These are phyloP conservation scores for Hypoxylon rickii DNA, from an alignment of 495 filamentous ascomycete genomes.

Conservation along the genomic window DNA sequence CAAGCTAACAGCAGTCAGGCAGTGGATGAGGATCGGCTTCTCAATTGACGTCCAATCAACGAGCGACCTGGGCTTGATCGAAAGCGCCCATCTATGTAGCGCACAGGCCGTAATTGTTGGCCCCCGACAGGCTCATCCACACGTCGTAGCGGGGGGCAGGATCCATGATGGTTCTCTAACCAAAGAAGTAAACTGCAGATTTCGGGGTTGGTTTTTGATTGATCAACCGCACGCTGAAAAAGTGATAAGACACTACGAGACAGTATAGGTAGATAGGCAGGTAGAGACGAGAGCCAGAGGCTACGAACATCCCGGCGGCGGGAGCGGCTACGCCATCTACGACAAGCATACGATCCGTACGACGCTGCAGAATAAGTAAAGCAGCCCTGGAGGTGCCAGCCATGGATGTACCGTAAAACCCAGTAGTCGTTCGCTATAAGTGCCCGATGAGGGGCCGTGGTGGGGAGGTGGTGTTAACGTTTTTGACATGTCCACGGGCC, in stretches of 20 bases:
- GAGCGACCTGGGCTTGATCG: constrained; percentile 25
- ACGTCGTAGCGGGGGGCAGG: constrained; percentile 25
- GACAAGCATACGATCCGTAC: constrained; percentile 3
- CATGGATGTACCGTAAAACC: constrained; percentile 3
- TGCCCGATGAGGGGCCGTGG: constrained; percentile 18
- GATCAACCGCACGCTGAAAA: constrained; percentile 6
- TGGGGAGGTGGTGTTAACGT: constrained; percentile 26
- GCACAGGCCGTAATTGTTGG: constrained; percentile 34
- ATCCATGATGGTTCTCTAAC: constrained; percentile 12
- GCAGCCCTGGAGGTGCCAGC: background rate
- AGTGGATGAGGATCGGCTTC: constrained; percentile 32
- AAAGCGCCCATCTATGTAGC: constrained; percentile 29
- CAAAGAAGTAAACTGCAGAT: constrained; percentile 15
- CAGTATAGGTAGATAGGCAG: background rate
- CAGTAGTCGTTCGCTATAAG: background rate
- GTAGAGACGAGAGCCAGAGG: background rate
- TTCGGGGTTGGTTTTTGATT: constrained; percentile 15
- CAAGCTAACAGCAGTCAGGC: constrained; percentile 26
- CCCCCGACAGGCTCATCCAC: constrained; percentile 33
- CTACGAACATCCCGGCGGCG: constrained; percentile 4
- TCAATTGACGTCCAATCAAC: constrained; percentile 27
- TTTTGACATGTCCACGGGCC: constrained; percentile 29
- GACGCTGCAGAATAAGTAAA: constrained; percentile 30
- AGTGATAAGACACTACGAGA: constrained; percentile 18
- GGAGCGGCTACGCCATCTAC: constrained; percentile 19